Evolutionary conservation across 352 stramenopile species (phyloP).

Genomic region (Phytophthora colocasiae): DNA sequence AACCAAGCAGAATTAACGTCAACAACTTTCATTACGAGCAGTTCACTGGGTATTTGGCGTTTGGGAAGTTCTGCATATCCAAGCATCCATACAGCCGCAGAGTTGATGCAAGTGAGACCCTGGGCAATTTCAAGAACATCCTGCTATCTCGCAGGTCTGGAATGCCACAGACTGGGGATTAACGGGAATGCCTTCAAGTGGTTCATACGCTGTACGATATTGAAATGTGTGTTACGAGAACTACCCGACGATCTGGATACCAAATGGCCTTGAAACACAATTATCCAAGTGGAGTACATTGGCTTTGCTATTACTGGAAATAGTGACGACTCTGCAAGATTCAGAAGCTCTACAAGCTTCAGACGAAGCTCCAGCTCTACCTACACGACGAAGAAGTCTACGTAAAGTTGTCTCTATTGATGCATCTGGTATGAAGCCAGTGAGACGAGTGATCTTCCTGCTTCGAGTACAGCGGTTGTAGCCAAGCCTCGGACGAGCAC

Average conservation of each 20-base stretch:
- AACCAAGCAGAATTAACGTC: not conserved
- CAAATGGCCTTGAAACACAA: constrained; percentile 35
- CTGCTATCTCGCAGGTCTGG: constrained; percentile 42
- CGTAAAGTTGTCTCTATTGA: not conserved
- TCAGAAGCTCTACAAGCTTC: not conserved
- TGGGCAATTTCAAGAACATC: constrained; percentile 40
- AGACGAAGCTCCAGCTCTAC: not conserved
- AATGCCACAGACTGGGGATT: constrained; percentile 31
- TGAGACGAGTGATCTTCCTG: not conserved
- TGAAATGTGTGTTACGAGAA: constrained; percentile 39
- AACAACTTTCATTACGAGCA: not conserved
- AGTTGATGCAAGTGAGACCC: constrained; percentile 37
- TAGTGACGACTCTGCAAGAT: not conserved
- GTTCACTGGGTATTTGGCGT: constrained; percentile 19
- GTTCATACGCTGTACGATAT: constrained; percentile 36
- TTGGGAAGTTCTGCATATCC: constrained; percentile 30
- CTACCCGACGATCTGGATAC: constrained; percentile 44
- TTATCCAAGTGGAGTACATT: constrained; percentile 34
- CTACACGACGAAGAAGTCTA: no score
- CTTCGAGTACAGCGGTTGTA: not conserved
- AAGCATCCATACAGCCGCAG: constrained; percentile 15
- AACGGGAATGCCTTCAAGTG: constrained; percentile 39
- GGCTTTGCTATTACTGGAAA: not conserved
- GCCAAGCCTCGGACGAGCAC: no score
- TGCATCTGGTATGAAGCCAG: not conserved